phyloP scores from a whole-genome alignment of 306 rosid species.

The Quercus glauca region DNA sequence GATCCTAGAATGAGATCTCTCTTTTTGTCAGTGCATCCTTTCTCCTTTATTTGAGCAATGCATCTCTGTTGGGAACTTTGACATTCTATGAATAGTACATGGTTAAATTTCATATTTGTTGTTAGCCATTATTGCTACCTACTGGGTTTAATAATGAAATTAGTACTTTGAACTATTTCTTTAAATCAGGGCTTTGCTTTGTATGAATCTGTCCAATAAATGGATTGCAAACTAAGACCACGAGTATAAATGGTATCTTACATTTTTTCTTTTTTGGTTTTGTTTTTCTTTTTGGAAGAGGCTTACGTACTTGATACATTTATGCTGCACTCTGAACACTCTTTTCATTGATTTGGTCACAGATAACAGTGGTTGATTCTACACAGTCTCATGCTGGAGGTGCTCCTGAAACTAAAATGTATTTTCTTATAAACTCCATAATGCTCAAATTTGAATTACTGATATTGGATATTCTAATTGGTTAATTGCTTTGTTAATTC shows the following conservation, averaged over 20 bases:
- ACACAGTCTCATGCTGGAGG: slow-evolving; percentile 20
- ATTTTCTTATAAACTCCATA: slow-evolving; percentile 29
- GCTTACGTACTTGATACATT: background rate
- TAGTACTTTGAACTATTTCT: background rate
- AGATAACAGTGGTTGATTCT: slow-evolving; percentile 35
- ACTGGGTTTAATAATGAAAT: background rate
- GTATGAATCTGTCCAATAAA: background rate
- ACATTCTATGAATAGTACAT: background rate
- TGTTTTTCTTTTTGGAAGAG: background rate
- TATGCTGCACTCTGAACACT: background rate
- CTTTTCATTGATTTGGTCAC: slow-evolving; percentile 26
- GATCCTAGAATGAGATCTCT: background rate
- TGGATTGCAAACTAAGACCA: background rate
- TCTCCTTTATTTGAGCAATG: background rate
- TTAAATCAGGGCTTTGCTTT: background rate
- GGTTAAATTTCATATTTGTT: background rate
- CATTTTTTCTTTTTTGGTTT: background rate
- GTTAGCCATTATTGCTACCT: background rate
- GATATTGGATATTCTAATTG: background rate
- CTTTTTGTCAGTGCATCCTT: background rate
- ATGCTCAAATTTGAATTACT: background rate
- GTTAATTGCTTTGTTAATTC: background rate
- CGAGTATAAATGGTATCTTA: background rate
- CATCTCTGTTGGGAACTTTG: background rate
- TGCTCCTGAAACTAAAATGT: slow-evolving; percentile 43